Base-by-base conservation (phyloP, 371 early-diverging fungal genomes). In the Vittaforma corneae region DNA sequence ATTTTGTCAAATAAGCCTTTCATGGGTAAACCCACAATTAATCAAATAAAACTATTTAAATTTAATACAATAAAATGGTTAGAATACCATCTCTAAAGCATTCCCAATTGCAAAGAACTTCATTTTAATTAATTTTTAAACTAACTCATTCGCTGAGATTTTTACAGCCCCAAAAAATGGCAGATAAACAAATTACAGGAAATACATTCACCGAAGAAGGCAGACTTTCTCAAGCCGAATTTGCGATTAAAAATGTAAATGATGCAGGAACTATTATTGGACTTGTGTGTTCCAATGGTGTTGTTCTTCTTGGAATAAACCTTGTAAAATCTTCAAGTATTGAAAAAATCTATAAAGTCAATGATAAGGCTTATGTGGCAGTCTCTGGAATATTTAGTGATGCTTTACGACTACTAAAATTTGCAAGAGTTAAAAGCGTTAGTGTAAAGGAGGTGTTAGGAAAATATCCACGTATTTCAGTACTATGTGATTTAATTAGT, bases 241-340 rank as follows among this genome's bases (percentile, higher is more conserved):
- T 95, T 82, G 97, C 97, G 45, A 96, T 96, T 88, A 94, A 97
- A 77, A 93, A 93, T 55, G 92, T 97, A 75, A 88, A 89, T 6
- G 90, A 88, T 70, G 98, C 94, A 38, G 93, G 94, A 58, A 91
- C 91, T 57, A 87, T 87, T 14, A 82, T 95, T 34, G 98, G 98
- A 42, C 82, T 91, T 52, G 83, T 87, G 47, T 78, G 68, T 28
- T 84, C 82, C 54, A 94, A 96, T 63, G 97, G 97, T 51, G 83
- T 95, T 56, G 88, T 96, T 1, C 84, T 97, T 70, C 88, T 92
- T 18, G 97, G 96, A 32, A 92, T 93, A 77, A 92, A 90, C 79
- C 34, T 47, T n/a, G 29, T 51, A 0, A 16, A 61, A 22, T 48
- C 40, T 16, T 84, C 86, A 35, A 22, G 5, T 11, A 84, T 84